Evolutionary conservation across 2,329 filamentous ascomycete species (phyloP), one percentile per base, ranked within the genome.

Genomic region (Penicillium sp.): DNA sequence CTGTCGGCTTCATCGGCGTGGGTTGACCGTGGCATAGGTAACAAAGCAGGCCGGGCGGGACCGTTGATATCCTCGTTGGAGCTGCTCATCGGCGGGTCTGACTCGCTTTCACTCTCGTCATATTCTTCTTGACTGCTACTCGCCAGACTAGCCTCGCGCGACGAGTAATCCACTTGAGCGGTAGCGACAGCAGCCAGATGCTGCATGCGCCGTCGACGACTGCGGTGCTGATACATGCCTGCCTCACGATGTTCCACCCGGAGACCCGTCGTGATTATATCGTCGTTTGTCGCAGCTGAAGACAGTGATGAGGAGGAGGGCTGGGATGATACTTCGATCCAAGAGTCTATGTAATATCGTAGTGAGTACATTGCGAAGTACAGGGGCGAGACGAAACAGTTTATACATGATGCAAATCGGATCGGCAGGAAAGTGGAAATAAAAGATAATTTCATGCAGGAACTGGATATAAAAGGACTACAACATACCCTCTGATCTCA

Each of bases 241-340:
- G 64, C 60, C 10, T 64, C 84, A 69, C 85, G 85, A 67, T 85
- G 83, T 66, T 91, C 89, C 56, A 97, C 89, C 57, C 88, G 88
- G 45, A 97, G 84, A 28, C 93, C 93, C 5, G 92, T 95, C 1
- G 92, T 96, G 67, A 97, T 90, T 68, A 97, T 94, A 73, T 97
- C 93, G 68, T 97, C 93, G 65, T 86, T 78, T 57, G 78, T 77
- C 73, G 90, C 88, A 58, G 88, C 79, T 22, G 86, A 97, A 22
- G 93, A 97, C 13, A 97, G 83, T 15, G 93, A 97, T 2, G 94
- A 97, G 2, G 94, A 96, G 0, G 94, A 97, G 8, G 94, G 93
- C 70, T 95, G 92, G 4, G 94, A 97, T 51, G 91, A 88, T 63
- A 99, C 88, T 77, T 99, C 94, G 70, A 98, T 88, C 95, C 95